Base-by-base conservation (phyloP, 345 rosid species). In the Eucalyptus erythrocorys region DNA sequence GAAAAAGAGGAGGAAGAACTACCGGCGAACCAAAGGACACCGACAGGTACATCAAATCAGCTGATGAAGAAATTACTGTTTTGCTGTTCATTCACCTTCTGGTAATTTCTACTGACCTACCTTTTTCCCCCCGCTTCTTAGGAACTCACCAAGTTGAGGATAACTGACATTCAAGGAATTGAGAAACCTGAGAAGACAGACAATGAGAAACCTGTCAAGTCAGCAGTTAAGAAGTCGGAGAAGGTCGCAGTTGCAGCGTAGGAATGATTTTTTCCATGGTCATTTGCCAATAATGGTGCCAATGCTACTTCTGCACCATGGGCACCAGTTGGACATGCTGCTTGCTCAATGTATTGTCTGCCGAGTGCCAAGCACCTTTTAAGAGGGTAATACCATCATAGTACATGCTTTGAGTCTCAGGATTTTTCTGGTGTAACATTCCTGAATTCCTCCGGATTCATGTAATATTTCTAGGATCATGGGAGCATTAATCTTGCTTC, bases 81-180 rank as follows among this genome's bases (percentile, higher is more conserved):
- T 51, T 50, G 1, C 87, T 24, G 64, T 16, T 84, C 82, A 45
- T 88, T 66, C 45, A 34, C 86, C 14, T 45, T 64, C n/a, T 86
- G 37, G 48, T 50, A 45, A 50, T 61, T 84, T 85, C 81, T 32
- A 51, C 79, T 90, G 10, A 89, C 37, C 45, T 86, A 27, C 49
- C 32, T 80, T 89, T 87, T 6, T 17, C 10, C 4, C 2, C 45
- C 7, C 22, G 2, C 45, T 4, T 55, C 61, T 87, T 95, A 98
- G 99, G 99, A 98, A 93, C 91, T 98, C 88, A 98, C 99, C 2
- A 96, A 96, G 91, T 93, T 98, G 94, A 96, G 99, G 92, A 98
- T 97, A 93, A 94, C 96, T 32, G 97, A 95, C 88, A 95, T 98
- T 89, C 94, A 96, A 94, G 99, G 99, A 90, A 95, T 97, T 85